Evolutionary conservation across 768 basidiomycete genomes (phyloP).

Genomic region (Harrya chromipes): DNA sequence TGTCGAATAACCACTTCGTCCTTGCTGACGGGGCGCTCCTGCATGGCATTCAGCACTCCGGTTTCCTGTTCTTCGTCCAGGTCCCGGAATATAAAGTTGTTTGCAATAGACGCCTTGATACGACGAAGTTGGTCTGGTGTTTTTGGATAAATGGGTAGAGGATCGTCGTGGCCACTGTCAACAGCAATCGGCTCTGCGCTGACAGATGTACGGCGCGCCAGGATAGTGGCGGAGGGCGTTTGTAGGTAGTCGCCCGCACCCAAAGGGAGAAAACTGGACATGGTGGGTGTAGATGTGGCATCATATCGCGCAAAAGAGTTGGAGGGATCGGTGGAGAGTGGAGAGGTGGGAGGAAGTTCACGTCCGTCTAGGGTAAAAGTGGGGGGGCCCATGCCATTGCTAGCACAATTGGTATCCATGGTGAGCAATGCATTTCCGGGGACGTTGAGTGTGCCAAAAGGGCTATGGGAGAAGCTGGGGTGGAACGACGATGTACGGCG

Average conservation of each 20-base stretch:
- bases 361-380: conserved; percentile 58
- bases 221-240: conserved; percentile 69
- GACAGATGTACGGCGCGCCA: conserved; percentile 91
- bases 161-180: conserved; percentile 59
- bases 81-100: conserved; percentile 93
- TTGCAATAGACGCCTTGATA: conserved; percentile 82
- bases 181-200: conserved; percentile 95
- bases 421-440: conserved; percentile 76
- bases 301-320: conserved; percentile 54
- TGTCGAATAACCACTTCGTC: conserved; percentile 94
- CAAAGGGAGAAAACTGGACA: conserved; percentile 37
- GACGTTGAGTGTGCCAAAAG: conserved; percentile 77
- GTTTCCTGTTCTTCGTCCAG: conserved; percentile 95
- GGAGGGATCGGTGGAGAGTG: conserved; percentile 44
- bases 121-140: conserved; percentile 78
- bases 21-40: conserved; percentile 66
- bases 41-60: conserved; percentile 94
- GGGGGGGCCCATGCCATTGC: conserved; percentile 41
- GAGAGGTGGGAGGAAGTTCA: conserved; percentile 61
- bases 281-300: conserved; percentile 41
- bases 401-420: conserved; percentile 36
- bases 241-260: conserved; percentile 66
- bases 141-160: conserved; percentile 76
- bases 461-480: conserved; percentile 53
- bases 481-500: conserved; percentile 55